Conservation (phyloP, 495 filamentous ascomycete genomes). For the Penicillium maclennaniae region DNA sequence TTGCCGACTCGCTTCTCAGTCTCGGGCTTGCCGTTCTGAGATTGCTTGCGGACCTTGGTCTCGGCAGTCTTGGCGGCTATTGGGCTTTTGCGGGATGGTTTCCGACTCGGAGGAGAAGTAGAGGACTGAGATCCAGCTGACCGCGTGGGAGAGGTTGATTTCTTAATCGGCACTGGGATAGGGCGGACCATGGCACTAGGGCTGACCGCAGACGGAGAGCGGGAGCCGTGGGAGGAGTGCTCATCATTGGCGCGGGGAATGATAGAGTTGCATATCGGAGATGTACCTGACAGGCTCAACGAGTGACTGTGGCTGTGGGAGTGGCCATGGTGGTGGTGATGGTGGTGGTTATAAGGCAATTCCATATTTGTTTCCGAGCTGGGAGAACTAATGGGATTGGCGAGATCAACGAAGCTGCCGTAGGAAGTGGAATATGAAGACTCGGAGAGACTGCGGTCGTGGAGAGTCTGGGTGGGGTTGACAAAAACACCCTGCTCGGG, state of each 20-base stretch:
- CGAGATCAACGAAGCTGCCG: slow-evolving; percentile 78
- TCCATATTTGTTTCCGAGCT: slow-evolving; percentile 62
- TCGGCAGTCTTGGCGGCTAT: slow-evolving; percentile 73
- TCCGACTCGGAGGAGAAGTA: slow-evolving; percentile 62
- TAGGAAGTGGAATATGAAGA: slow-evolving; percentile 73
- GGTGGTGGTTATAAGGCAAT: slow-evolving; percentile 48
- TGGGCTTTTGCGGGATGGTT: slow-evolving; percentile 69
- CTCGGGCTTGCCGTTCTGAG: slow-evolving; percentile 70
- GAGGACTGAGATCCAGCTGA: slow-evolving; percentile 59
- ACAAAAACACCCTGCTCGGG: slow-evolving; percentile 63
- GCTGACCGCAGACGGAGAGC: slow-evolving; percentile 56
- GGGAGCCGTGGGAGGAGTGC: slow-evolving; percentile 35
- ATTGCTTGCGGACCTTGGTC: slow-evolving; percentile 69
- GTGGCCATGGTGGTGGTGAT: slow-evolving; percentile 9
- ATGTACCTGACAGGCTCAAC: slow-evolving; percentile 22
- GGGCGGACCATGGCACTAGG: slow-evolving; percentile 62
- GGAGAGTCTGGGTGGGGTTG: slow-evolving; percentile 81
- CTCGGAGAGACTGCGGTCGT: slow-evolving; percentile 78
- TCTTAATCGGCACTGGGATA: slow-evolving; percentile 65
- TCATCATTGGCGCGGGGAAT: slow-evolving; percentile 29
- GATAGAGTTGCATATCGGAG: slow-evolving; percentile 38
- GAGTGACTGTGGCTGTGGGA: slow-evolving; percentile 28
- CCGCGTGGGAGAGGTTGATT: slow-evolving; percentile 55
- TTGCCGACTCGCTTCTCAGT: slow-evolving; percentile 87
- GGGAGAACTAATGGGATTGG: slow-evolving; percentile 66